Evolutionary conservation across 768 basidiomycete genomes (phyloP).

Genomic region (Pleurotus platypus): DNA sequence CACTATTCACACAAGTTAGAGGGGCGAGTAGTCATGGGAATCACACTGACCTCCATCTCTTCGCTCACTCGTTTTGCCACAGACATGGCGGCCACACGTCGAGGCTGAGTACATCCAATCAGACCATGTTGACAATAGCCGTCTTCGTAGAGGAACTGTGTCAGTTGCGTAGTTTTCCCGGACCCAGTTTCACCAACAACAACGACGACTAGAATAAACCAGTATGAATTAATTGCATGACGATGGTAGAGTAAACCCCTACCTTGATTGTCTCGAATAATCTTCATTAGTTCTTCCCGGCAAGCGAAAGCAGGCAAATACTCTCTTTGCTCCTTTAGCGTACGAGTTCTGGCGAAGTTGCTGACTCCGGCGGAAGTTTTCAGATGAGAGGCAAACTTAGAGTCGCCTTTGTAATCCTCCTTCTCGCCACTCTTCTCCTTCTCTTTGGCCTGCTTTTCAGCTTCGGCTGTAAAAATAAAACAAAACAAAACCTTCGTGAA

Average conservation of each 20-base stretch:
- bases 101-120: constrained; percentile 95
- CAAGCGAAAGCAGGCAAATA: constrained; percentile 98
- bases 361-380: constrained; percentile 77
- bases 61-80: constrained; percentile 99
- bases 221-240: constrained; percentile 3
- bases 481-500: constrained; percentile 64
- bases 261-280: constrained; percentile 95
- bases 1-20: constrained; percentile 42
- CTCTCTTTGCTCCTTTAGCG: constrained; percentile 92
- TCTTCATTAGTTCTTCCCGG: constrained; percentile 85
- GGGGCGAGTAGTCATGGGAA: background rate
- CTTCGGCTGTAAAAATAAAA: constrained; percentile 38
- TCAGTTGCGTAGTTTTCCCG: constrained; percentile 95
- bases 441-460: constrained; percentile 44
- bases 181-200: constrained; percentile 99
- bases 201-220: constrained; percentile 61
- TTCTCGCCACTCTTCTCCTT: constrained; percentile 50
- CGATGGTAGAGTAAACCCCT: constrained; percentile 10
- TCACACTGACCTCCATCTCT: constrained; percentile 84
- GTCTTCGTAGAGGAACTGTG: constrained; percentile 96
- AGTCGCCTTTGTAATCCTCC: constrained; percentile 86
- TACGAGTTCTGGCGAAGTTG: constrained; percentile 75
- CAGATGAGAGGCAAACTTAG: constrained; percentile 94
- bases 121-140: constrained; percentile 89
- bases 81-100: constrained; percentile 99